phyloP scores from a whole-genome alignment of 2,329 filamentous ascomycete species.

The Cytospora piceicola region DNA sequence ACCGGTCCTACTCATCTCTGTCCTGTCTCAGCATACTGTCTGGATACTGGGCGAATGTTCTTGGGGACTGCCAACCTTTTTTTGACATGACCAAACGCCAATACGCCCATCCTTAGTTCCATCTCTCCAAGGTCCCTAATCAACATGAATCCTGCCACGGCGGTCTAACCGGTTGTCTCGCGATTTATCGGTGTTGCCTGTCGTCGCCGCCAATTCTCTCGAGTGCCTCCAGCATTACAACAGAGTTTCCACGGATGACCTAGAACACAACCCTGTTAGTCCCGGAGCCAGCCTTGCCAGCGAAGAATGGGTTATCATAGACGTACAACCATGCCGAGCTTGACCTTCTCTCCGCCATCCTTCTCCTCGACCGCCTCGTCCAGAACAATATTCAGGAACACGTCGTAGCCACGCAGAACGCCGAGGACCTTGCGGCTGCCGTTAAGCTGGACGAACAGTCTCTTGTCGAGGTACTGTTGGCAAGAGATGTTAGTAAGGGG shows the following conservation, averaged over 20 bases:
- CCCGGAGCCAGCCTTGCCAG: neutral
- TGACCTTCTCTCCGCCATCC: constrained; percentile 84
- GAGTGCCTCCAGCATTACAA: constrained; percentile 93
- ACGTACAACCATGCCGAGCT: constrained; percentile 89
- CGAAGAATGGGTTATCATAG: neutral
- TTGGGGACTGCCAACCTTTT: constrained; percentile 18
- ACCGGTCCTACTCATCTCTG: constrained; percentile 15
- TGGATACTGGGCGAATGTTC: constrained; percentile 18
- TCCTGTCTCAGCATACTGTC: constrained; percentile 17
- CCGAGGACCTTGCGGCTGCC: constrained; percentile 97
- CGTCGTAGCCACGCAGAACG: constrained; percentile 93
- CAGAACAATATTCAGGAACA: constrained; percentile 97
- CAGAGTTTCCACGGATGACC: constrained; percentile 97
- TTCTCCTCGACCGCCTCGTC: constrained; percentile 98
- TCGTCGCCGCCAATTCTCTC: constrained; percentile 69
- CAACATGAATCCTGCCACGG: neutral
- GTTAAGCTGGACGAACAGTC: constrained; percentile 96
- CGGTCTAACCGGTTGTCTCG: neutral
- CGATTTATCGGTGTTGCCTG: constrained; percentile 40
- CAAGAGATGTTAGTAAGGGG: constrained; percentile 26
- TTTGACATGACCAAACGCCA: constrained; percentile 21
- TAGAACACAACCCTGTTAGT: constrained; percentile 40
- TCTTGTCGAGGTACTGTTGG: constrained; percentile 94
- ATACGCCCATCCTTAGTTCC: constrained; percentile 15
- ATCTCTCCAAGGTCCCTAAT: neutral